These are phyloP conservation scores for Pseudotsuga menziesii DNA, from an alignment of 75 land plant genomes.

Conservation along the genomic window DNA sequence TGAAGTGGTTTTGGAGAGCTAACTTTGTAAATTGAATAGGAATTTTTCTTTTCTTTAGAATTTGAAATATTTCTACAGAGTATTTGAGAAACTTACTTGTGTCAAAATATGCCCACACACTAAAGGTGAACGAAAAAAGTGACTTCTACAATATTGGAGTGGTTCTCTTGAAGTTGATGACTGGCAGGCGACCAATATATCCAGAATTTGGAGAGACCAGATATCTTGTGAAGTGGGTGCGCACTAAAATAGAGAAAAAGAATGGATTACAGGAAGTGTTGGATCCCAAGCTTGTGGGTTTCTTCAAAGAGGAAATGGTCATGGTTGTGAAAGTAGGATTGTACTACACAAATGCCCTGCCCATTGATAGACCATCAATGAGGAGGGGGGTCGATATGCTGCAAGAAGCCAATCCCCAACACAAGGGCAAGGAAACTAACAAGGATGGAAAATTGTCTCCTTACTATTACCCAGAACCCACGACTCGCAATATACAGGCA, in stretches of 20 bases:
- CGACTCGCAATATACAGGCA: too few relatives aligned
- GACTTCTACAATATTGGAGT: constrained; percentile 37
- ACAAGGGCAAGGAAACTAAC: constrained; percentile 2
- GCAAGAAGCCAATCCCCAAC: constrained; percentile 35
- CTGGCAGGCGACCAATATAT: constrained; percentile 25
- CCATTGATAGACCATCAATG: constrained; percentile 74
- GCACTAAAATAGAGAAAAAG: constrained; percentile 22
- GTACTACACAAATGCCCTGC: constrained; percentile 65
- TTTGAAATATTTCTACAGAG: too few relatives aligned
- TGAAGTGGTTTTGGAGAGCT: too few relatives aligned
- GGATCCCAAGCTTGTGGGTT: constrained; percentile 43
- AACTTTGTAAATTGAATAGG: too few relatives aligned
- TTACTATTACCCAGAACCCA: too few relatives aligned
- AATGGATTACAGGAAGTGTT: constrained; percentile 47
- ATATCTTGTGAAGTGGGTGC: constrained; percentile 22
- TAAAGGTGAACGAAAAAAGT: constrained; percentile 29
- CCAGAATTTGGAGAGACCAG: constrained; percentile 14
- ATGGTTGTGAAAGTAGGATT: constrained; percentile 56
- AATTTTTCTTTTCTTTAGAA: too few relatives aligned
- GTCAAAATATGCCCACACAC: constrained; percentile 32
- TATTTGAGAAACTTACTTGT: not conserved
- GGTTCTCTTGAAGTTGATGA: constrained; percentile 24
- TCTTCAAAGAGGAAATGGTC: constrained; percentile 53
- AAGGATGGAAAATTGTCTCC: too few relatives aligned
- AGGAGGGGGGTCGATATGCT: constrained; percentile 68